These are phyloP conservation scores for Penicillium sp. DNA, from an alignment of 2,329 filamentous ascomycete genomes.

Conservation along the genomic window DNA sequence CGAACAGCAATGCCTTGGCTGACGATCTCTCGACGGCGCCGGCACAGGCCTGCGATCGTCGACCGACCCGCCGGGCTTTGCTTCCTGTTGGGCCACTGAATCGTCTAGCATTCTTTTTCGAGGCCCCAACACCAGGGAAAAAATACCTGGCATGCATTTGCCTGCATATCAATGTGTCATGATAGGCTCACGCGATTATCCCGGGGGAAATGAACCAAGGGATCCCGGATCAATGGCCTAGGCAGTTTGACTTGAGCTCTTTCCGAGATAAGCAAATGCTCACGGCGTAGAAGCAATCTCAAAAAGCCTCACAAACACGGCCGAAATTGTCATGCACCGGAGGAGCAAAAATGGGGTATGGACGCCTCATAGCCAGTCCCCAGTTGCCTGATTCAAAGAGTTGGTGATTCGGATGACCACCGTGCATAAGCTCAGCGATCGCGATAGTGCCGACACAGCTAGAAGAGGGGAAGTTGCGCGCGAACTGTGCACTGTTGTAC, in stretches of 20 bases:
- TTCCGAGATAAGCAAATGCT: constrained; percentile 2
- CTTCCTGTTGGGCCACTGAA: background rate
- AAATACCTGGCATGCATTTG: background rate
- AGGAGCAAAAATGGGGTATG: background rate
- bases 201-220: background rate
- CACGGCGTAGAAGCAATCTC: background rate
- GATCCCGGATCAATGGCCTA: constrained; percentile 5
- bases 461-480: constrained; percentile 8
- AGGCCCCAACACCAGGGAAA: background rate
- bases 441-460: background rate
- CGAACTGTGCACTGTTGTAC: constrained; percentile 8
- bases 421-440: constrained; percentile 20
- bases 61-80: background rate
- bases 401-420: constrained; percentile 20
- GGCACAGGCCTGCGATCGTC: constrained; percentile 12
- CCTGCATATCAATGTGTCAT: background rate
- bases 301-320: background rate
- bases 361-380: background rate
- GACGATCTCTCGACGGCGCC: constrained; percentile 11
- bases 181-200: constrained; percentile 3
- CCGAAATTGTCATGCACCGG: background rate
- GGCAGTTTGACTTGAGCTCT: background rate
- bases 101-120: background rate
- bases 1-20: constrained; percentile 2
- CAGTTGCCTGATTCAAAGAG: background rate